Evolutionary conservation across 176 grass and related monocot genomes (phyloP), one percentile per base, ranked within the genome.

Genomic region (Phoenix roebelenii): DNA sequence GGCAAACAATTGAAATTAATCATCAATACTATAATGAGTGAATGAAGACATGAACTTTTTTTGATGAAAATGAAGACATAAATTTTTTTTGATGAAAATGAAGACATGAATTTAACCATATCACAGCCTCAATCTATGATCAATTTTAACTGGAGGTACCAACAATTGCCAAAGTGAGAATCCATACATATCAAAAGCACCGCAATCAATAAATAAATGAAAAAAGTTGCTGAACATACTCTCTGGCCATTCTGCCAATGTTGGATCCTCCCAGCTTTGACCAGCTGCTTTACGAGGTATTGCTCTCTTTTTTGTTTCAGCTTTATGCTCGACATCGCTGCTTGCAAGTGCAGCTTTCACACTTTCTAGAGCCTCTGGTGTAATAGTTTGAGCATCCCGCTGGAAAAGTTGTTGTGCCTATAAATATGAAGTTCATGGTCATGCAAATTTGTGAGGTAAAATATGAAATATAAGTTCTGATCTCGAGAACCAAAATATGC

Each of bases 371-470:
- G 91, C 91, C 84, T 95, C 86, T 4, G 91, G 86, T 71, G 83
- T 96, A 63, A 96, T 96, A 23, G 86, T 96, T 67, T 90, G 91
- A 35, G 91, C 91, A 65, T 96, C 91, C 55, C 83, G 74, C 59
- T 90, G 92, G 72, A 96, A 96, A 53, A 96, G 83, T 77, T 96
- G 91, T 1, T 95, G 91, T 53, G 91, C 83, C 65, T 95, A 69
- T 18, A 48, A 67, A 51, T 18, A 52, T 14, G 3, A 18, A 16
- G 35, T 44, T 44, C 3, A 22, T n/a, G 29, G 49, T 49, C 24
- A 28, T 23, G 5, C 19, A 59, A 4, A 57, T 52, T 10, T 16
- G 25, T 5, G 50, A 22, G 60, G 23, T 52, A 59, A 76, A 52
- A 7, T 52, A 70, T 50, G 17, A 67, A 20, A 44, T 44, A 44